phyloP scores from a whole-genome alignment of 306 rosid species.

The Quillaja saponaria region DNA sequence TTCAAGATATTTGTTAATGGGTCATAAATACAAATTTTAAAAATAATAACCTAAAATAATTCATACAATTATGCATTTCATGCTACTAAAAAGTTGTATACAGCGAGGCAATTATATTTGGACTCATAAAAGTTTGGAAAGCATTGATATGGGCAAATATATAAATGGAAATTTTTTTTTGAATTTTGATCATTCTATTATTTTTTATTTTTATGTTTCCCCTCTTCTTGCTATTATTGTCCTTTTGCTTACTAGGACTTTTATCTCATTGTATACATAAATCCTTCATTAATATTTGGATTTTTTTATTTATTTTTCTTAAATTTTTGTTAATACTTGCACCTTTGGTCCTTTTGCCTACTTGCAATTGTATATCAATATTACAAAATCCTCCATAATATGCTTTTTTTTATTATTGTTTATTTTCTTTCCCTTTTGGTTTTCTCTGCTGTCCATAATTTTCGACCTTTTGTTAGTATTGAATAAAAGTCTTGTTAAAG shows the following conservation, averaged over 20 bases:
- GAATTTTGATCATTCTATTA: too few species aligned
- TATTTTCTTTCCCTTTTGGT: neutral
- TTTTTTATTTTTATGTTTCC: too few species aligned
- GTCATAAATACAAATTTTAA: too few species aligned
- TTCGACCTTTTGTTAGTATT: constrained; percentile 11
- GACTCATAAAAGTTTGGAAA: constrained; percentile 40
- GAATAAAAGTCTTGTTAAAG: too few species aligned
- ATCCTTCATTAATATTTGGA: neutral
- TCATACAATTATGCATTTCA: too few species aligned
- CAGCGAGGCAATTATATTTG: constrained; percentile 45
- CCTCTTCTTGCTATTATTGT: too few species aligned
- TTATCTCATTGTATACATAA: too few species aligned
- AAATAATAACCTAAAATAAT: too few species aligned
- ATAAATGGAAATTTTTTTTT: constrained; percentile 13
- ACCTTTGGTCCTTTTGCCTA: constrained; percentile 17
- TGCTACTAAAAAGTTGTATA: constrained; percentile 37
- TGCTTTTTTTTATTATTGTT: too few species aligned
- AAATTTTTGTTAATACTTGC: too few species aligned
- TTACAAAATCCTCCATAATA: constrained; percentile 20
- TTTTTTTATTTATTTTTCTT: constrained; percentile 6
- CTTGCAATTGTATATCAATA: constrained; percentile 9
- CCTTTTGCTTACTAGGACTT: too few species aligned
- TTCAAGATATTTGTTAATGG: too few species aligned
- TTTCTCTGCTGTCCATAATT: neutral
- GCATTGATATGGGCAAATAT: constrained; percentile 25